phyloP scores from a whole-genome alignment of 2,329 filamentous ascomycete species.

The Aureobasidium mangrovei region DNA sequence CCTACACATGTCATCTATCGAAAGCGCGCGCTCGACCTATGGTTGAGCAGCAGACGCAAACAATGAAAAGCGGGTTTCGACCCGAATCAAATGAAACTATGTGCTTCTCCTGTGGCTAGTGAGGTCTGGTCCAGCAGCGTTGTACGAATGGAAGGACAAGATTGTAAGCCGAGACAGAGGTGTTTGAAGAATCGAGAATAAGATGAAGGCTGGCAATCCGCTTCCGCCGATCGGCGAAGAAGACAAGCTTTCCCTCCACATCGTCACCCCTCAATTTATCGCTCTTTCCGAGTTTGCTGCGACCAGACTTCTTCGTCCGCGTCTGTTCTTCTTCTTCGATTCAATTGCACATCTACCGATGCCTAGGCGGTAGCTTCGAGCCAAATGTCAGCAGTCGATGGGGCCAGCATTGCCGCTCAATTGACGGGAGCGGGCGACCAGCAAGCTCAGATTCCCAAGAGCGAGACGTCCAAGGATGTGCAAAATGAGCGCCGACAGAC shows the following conservation, averaged over 20 bases:
- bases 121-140: too few relatives aligned
- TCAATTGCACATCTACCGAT: not conserved
- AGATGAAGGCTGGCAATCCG: not conserved
- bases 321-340: not conserved
- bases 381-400: slow-evolving; percentile 11
- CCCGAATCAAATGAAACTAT: not conserved
- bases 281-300: not conserved
- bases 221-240: not conserved
- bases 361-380: slow-evolving; percentile 9
- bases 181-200: not conserved
- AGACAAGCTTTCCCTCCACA: not conserved
- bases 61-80: slow-evolving; percentile 3
- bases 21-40: slow-evolving; percentile 9
- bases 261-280: slow-evolving; percentile 9
- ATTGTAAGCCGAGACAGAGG: not conserved
- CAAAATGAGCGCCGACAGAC: slow-evolving; percentile 37
- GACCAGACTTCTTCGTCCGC: not conserved
- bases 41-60: slow-evolving; percentile 9
- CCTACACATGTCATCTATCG: slow-evolving; percentile 10
- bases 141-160: not conserved
- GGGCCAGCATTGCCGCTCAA: not conserved
- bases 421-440: slow-evolving; percentile 6
- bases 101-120: not conserved
- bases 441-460: slow-evolving; percentile 11
- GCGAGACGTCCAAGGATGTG: slow-evolving; percentile 20